Evolutionary conservation across 352 stramenopile species (phyloP), one percentile per base, ranked within the genome.

Genomic region (Pythium brachiatum): DNA sequence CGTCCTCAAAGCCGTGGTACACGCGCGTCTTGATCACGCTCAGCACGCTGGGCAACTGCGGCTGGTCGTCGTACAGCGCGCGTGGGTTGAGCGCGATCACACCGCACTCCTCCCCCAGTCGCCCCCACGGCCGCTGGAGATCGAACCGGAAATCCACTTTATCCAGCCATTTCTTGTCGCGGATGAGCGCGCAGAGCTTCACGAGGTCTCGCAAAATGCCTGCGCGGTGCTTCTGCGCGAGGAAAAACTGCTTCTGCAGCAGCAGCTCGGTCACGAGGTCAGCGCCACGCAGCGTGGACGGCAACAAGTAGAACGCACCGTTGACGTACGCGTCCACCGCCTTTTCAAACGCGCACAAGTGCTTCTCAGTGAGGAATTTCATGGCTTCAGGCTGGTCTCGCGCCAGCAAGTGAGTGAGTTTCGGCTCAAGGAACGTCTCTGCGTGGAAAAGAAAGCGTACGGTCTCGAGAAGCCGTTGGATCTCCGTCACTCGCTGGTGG

Each of bases 111-210:
- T 93, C 80, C 3, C 73, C 79, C 7, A 69, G 38, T 20, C 76
- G 72, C 0, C 83, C 83, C 83, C 83, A 93, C n/a, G 83, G 83
- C 8, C 83, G 74, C 44, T 73, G 59, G 36, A 79, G 64, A 56
- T 93, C 81, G 68, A 76, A 93, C 0, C 83, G 70, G 32, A 93
- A 79, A 34, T 90, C 81, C 1, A 84, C 78, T 54, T 93, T 93
- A 60, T 93, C 83, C 15, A 77, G 77, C 83, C 83, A 93, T 23
- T 71, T 74, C 58, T 92, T 88, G 27, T 59, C 34, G 27, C 79
- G 76, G 21, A 92, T 75, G 9, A 89, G 61, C 29, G 51, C 61
- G n/a, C 83, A 83, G 21, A 92, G 64, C 46, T 68, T 31, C 0
- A 90, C 54, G 1, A 92, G 47, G 16, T 90, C 80, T 1, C 73